phyloP scores from a whole-genome alignment of 306 rosid genomes.

The Dicorynia guianensis region DNA sequence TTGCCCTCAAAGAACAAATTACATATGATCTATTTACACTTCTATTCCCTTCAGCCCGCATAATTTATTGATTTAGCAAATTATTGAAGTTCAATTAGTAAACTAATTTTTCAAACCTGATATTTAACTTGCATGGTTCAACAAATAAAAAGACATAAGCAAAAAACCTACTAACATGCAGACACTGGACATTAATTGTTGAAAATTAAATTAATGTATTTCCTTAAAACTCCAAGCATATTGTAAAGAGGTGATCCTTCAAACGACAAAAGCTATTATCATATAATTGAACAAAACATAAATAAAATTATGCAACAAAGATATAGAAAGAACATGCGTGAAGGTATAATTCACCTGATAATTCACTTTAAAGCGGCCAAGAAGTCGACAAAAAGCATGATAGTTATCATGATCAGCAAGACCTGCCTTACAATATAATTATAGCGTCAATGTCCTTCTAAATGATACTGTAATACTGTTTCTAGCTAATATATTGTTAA shows the following conservation, averaged over 20 bases:
- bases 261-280: not conserved
- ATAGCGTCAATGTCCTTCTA: constrained; percentile 17
- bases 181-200: not conserved
- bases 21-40: no score
- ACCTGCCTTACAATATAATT: constrained; percentile 41
- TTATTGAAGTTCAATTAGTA: not conserved
- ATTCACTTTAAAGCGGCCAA: constrained; percentile 56
- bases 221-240: not conserved
- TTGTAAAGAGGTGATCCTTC: not conserved
- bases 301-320: not conserved
- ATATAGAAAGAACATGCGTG: constrained; percentile 13
- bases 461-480: not conserved
- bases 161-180: not conserved
- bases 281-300: constrained; percentile 12
- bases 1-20: not conserved
- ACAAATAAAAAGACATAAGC: not conserved
- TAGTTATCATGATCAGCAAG: constrained; percentile 59
- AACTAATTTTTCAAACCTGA: not conserved
- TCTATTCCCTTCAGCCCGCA: no score
- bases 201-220: constrained; percentile 6
- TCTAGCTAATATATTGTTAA: not conserved
- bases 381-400: constrained; percentile 56
- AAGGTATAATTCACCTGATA: constrained; percentile 45
- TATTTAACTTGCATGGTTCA: not conserved
- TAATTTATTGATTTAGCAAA: no score